A percentile compares a stretch with the other conserved stretches of the same genome.
These are phyloP conservation scores for Melaleuca quinquenervia DNA, from an alignment of 345 rosid species.

Conservation along the genomic window DNA sequence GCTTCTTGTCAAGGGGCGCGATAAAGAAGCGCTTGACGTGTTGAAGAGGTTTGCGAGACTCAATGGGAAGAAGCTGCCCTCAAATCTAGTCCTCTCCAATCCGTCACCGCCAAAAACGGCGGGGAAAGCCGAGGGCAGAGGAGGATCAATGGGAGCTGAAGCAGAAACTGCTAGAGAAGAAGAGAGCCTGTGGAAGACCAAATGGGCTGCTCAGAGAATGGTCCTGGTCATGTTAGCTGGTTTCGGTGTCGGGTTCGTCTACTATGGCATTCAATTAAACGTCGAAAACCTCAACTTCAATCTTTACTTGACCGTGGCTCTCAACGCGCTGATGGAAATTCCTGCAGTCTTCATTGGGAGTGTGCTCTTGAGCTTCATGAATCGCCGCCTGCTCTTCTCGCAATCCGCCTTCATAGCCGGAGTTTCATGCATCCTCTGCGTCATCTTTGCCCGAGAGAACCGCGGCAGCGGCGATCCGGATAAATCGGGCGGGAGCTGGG, in stretches of 20 bases:
- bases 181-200: constrained; percentile 43
- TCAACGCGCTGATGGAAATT: constrained; percentile 69
- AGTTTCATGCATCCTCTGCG: constrained; percentile 39
- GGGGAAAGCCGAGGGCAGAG: not conserved
- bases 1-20: constrained; percentile 44
- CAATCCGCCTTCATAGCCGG: constrained; percentile 41
- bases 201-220: constrained; percentile 57
- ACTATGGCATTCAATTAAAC: constrained; percentile 65
- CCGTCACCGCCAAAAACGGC: constrained; percentile 3
- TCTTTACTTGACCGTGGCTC: constrained; percentile 41
- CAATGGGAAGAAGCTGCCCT: constrained; percentile 41
- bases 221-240: constrained; percentile 40
- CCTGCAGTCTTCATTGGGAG: constrained; percentile 53
- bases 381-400: constrained; percentile 43
- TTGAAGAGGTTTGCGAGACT: constrained; percentile 28
- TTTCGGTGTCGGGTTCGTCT: constrained; percentile 62
- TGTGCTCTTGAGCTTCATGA: constrained; percentile 30
- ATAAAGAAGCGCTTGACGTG: constrained; percentile 42
- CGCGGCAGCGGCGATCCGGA: not conserved
- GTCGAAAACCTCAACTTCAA: constrained; percentile 59
- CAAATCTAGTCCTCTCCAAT: constrained; percentile 21
- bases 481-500: constrained; percentile 27
- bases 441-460: constrained; percentile 21
- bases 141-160: not conserved
- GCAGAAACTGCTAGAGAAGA: not conserved